Evolutionary conservation across 2,329 filamentous ascomycete genomes (phyloP).

Genomic region (Dothistroma septosporum): DNA sequence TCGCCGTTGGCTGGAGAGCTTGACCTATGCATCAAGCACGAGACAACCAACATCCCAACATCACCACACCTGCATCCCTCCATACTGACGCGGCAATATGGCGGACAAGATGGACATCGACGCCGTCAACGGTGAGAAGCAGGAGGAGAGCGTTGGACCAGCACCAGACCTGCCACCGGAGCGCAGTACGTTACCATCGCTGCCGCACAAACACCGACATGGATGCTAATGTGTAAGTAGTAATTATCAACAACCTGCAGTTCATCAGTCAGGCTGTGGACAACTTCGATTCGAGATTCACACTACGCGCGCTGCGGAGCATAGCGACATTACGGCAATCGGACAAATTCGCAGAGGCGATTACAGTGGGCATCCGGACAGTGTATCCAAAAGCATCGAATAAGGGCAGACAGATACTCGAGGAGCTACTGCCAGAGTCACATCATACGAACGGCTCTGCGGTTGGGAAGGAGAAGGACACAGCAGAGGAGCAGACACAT

Average conservation of each 20-base stretch:
- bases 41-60: slow-evolving; percentile 13
- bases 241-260: slow-evolving; percentile 91
- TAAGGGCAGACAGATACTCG: slow-evolving; percentile 31
- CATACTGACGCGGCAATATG: slow-evolving; percentile 34
- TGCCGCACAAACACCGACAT: slow-evolving; percentile 15
- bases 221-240: slow-evolving; percentile 46
- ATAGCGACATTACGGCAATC: slow-evolving; percentile 95
- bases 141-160: slow-evolving; percentile 40
- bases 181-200: slow-evolving; percentile 29
- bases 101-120: slow-evolving; percentile 48
- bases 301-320: slow-evolving; percentile 85
- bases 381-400: slow-evolving; percentile 33
- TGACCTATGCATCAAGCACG: slow-evolving; percentile 17
- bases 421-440: slow-evolving; percentile 31
- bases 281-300: slow-evolving; percentile 92
- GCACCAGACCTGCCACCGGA: slow-evolving; percentile 31
- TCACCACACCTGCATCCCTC: slow-evolving; percentile 9
- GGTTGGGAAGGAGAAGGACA: slow-evolving; percentile 21
- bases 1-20: slow-evolving; percentile 4
- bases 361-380: slow-evolving; percentile 32
- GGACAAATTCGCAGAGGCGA: slow-evolving; percentile 35
- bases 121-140: slow-evolving; percentile 37
- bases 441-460: slow-evolving; percentile 18
- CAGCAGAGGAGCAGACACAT: slow-evolving; percentile 28
- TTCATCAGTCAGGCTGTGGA: slow-evolving; percentile 87